Base-by-base conservation (phyloP, 2,329 filamentous ascomycete species). In the Chaetothyriales sp. region DNA sequence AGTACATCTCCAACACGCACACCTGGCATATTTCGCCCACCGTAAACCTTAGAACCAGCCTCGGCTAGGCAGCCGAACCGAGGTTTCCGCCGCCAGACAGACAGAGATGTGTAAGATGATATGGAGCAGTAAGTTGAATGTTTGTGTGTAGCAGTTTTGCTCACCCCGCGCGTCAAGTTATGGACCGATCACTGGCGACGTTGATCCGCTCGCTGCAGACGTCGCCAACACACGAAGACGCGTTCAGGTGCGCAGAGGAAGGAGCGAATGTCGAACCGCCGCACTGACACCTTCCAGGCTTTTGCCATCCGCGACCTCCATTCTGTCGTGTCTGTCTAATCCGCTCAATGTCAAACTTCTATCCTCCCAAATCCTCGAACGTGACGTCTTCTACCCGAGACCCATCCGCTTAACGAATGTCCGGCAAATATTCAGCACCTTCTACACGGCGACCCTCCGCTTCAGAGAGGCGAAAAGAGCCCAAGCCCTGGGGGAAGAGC, bases 281-380 rank as follows among this genome's bases (percentile, higher is more conserved):
- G 43, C 59, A 53, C 60, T 49, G 53, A 63, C 10, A 42, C 49
- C 51, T 44, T 58, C 49, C 55, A 76, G 66, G 53, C 67, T 81
- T 28, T 73, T 82, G 42, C 76, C 75, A 20, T 70, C 68, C 15
- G 68, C 70, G n/a, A 70, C 70, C 15, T 67, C 67, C 45, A 66
- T 73, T 44, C 58, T 73, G 12, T 67, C 69, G 5, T 59, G 70
- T 1, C 70, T 82, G 10, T 74, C 75, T 32, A 82, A 82, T 52
- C 78, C 77, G 1, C 64, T 80, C 47, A 82, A 82, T 53, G 66
- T 81, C 49, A 78, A 74, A 1, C 68, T 81, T 0, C 68, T 82
- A 5, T 74, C 78, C 0, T 76, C 75, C 15, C 78, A 81, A 54
- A 63, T 81, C 1, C 70, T 82, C 5, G 72, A 72, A 5, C 73